A percentile compares a stretch with the other conserved stretches of the same genome.
These are phyloP conservation scores for Pyricularia sp. DNA, from an alignment of 2,329 filamentous ascomycete species.

Conservation along the genomic window DNA sequence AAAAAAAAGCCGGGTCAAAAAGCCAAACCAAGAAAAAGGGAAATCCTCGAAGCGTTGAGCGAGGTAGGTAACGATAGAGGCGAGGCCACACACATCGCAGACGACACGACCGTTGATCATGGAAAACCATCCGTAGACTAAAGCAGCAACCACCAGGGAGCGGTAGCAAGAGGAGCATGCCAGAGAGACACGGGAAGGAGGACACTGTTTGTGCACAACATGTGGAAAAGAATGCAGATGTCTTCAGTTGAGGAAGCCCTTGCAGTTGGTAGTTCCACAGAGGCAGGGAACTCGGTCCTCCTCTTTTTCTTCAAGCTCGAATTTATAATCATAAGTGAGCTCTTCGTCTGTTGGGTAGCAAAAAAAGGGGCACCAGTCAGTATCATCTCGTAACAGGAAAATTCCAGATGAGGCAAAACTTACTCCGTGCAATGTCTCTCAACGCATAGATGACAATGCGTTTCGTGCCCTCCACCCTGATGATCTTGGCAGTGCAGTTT, in stretches of 20 bases:
- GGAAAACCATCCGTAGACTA: background rate
- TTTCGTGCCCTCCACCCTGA: conserved; percentile 95
- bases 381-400: background rate
- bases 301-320: conserved; percentile 91
- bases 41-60: background rate
- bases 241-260: conserved; percentile 89
- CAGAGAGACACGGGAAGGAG: background rate
- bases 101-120: background rate
- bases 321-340: conserved; percentile 99
- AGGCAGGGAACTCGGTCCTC: conserved; percentile 94
- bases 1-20: background rate
- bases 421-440: conserved; percentile 88
- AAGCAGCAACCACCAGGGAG: background rate
- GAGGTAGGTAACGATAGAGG: background rate
- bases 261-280: conserved; percentile 90
- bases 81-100: background rate
- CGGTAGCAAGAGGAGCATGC: background rate
- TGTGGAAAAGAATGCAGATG: background rate
- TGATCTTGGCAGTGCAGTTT: conserved; percentile 98
- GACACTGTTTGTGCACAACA: background rate
- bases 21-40: background rate
- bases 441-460: conserved; percentile 98
- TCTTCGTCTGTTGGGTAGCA: conserved; percentile 62
- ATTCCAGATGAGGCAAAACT: conserved; percentile 25
- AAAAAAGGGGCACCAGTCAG: conserved; percentile 4